Base-by-base conservation (phyloP, 257 asterid genomes). In the Lycium barbarum region DNA sequence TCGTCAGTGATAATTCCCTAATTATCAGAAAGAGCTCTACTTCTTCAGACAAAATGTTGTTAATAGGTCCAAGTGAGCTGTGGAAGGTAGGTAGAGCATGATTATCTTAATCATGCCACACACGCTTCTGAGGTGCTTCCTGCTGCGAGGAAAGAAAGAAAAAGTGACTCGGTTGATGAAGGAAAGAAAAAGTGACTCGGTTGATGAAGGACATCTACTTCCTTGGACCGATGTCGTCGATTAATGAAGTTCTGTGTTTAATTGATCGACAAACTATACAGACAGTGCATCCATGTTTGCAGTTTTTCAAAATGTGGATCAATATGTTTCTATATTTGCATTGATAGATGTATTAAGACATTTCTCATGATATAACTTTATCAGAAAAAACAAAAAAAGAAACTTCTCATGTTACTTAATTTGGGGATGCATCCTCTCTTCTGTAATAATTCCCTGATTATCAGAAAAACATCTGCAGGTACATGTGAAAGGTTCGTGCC, bases 401-500 rank as follows among this genome's bases (percentile, higher is more conserved):
- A 36, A 68, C 15, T 13, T 49, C 26, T 76, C 45, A 76, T 22
- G 62, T 76, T 76, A 49, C 62, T 76, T 14, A 26, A 76, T 62
- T 49, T 74, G 2, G 7, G 0, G 43, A 51, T 76, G 81, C 22
- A 12, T 74, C 81, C 49, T 14, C 62, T 40, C 35, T 82, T 54
- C 57, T 49, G 61, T 53, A 40, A 45, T 70, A 35, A 15, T 35
- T 81, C 6, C 57, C 54, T 76, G 17, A 85, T 53, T 55, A 67
- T 71, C 78, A 17, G 35, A 79, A 51, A 26, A 36, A 20, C 40
- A 40, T 84, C 66, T 79, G 58, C 86, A 92, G 98, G 85, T 91
- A 43, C 98, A 92, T 88, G 73, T 91, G 49, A 90, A 86, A 86
- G 94, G 93, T 72, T 88, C 93, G 3, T 91, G 93, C 84, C 98